Evolutionary conservation across 2,329 filamentous ascomycete species (phyloP).

Genomic region (Fusarium coffeatum): DNA sequence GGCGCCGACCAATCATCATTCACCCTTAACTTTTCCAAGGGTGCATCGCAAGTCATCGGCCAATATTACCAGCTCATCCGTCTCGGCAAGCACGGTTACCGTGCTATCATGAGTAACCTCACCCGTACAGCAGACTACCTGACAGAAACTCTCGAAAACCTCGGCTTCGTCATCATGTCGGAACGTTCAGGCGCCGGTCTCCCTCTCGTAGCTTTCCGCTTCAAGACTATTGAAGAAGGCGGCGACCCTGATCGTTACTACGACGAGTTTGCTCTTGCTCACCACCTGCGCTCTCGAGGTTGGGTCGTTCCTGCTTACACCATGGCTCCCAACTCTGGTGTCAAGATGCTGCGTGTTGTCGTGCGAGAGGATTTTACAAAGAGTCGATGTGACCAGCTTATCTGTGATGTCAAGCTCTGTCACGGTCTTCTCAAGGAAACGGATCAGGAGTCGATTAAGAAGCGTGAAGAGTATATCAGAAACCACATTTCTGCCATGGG

Average conservation of each 20-base stretch:
- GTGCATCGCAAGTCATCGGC: constrained; percentile 92
- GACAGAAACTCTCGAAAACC: constrained; percentile 73
- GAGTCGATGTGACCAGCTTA: constrained; percentile 80
- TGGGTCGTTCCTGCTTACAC: constrained; percentile 98
- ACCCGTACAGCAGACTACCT: constrained; percentile 92
- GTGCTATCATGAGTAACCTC: constrained; percentile 92
- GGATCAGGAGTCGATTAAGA: constrained; percentile 76
- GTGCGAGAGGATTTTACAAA: constrained; percentile 92
- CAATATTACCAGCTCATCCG: constrained; percentile 99
- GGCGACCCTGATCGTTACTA: constrained; percentile 67
- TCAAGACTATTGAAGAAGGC: constrained; percentile 66
- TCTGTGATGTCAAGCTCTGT: constrained; percentile 83
- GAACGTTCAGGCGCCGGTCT: constrained; percentile 81
- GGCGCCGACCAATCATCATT: constrained; percentile 95
- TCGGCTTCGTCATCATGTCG: constrained; percentile 91
- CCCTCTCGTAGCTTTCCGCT: constrained; percentile 89
- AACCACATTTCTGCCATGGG: constrained; percentile 65
- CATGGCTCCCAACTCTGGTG: constrained; percentile 88
- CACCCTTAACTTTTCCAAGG: constrained; percentile 97
- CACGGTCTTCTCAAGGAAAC: constrained; percentile 77
- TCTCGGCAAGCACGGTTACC: constrained; percentile 91
- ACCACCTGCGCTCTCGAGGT: constrained; percentile 84
- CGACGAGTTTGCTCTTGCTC: constrained; percentile 83
- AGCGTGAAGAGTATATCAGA: constrained; percentile 74
- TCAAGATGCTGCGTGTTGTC: constrained; percentile 94